Conservation (phyloP, 495 filamentous ascomycete genomes). For the Trichoderma reesei region DNA sequence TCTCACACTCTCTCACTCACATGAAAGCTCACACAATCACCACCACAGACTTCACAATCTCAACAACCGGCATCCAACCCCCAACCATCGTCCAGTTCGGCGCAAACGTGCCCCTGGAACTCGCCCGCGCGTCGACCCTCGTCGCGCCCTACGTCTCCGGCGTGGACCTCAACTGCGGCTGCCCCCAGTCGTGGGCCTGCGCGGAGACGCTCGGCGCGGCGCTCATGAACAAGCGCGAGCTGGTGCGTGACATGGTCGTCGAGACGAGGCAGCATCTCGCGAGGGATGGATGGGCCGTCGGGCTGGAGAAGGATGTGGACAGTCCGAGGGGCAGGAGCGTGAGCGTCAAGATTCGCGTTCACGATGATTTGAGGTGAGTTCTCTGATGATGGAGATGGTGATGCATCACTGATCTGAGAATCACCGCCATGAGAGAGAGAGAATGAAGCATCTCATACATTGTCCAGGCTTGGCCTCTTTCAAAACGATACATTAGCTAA, state of each 20-base stretch:
- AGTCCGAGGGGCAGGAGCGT: slow-evolving; percentile 33
- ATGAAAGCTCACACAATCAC: too few species aligned
- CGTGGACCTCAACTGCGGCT: slow-evolving; percentile 61
- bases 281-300: slow-evolving; percentile 36
- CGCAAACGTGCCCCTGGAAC: slow-evolving; percentile 43
- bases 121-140: slow-evolving; percentile 50
- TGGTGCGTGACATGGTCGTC: slow-evolving; percentile 50
- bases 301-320: slow-evolving; percentile 23
- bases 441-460: too few species aligned
- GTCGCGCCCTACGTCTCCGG: slow-evolving; percentile 50
- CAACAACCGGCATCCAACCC: slow-evolving; percentile 33
- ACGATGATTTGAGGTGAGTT: slow-evolving; percentile 43
- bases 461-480: too few species aligned
- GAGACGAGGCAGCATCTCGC: slow-evolving; percentile 35
- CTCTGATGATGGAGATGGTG: too few species aligned
- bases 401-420: too few species aligned
- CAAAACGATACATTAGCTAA: too few species aligned
- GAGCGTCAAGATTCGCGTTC: slow-evolving; percentile 58
- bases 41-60: slow-evolving; percentile 28
- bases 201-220: slow-evolving; percentile 51
- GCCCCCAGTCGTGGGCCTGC: slow-evolving; percentile 60
- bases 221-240: slow-evolving; percentile 49
- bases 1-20: not conserved
- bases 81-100: slow-evolving; percentile 58
- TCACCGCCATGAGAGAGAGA: too few species aligned